A percentile compares a stretch with the other conserved stretches of the same genome.
Conservation (phyloP, 192 early-diverging fungal species). For the Gamsiella multidivaricata region DNA sequence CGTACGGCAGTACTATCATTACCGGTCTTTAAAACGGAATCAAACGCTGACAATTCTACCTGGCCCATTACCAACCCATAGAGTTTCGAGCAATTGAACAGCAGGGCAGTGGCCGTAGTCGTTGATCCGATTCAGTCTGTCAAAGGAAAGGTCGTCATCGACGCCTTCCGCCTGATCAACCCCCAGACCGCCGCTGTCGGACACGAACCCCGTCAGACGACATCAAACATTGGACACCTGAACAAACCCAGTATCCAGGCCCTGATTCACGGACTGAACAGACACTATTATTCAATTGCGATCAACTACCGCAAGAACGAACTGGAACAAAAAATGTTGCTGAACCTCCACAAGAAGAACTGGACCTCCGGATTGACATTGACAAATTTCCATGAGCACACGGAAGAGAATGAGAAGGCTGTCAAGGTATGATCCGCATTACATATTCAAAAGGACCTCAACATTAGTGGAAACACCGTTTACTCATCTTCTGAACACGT, state of each 20-base stretch:
- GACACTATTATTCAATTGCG: constrained; percentile 99
- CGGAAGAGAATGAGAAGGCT: constrained; percentile 82
- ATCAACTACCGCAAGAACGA: constrained; percentile 99
- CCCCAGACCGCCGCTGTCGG: constrained; percentile 84
- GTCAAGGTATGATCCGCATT: constrained; percentile 75
- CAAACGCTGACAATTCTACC: background rate
- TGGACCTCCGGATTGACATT: constrained; percentile 97
- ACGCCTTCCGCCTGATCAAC: constrained; percentile 98
- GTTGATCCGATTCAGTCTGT: constrained; percentile 99
- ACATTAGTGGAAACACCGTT: background rate
- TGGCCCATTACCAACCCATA: constrained; percentile 18
- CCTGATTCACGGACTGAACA: constrained; percentile 96
- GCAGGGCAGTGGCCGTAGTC: constrained; percentile 96
- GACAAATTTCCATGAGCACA: constrained; percentile 84
- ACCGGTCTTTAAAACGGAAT: background rate
- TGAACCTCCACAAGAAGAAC: constrained; percentile 99
- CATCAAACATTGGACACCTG: constrained; percentile 97
- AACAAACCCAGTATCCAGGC: constrained; percentile 99
- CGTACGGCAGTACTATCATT: no score
- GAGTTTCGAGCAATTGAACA: constrained; percentile 94
- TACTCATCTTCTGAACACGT: background rate
- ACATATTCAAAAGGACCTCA: background rate
- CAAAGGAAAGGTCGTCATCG: constrained; percentile 99
- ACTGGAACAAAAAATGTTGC: constrained; percentile 98
- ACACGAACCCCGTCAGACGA: constrained; percentile 97